Evolutionary conservation across 148 eudicot genomes (phyloP).

Genomic region (Heliamphora exappendiculata): DNA sequence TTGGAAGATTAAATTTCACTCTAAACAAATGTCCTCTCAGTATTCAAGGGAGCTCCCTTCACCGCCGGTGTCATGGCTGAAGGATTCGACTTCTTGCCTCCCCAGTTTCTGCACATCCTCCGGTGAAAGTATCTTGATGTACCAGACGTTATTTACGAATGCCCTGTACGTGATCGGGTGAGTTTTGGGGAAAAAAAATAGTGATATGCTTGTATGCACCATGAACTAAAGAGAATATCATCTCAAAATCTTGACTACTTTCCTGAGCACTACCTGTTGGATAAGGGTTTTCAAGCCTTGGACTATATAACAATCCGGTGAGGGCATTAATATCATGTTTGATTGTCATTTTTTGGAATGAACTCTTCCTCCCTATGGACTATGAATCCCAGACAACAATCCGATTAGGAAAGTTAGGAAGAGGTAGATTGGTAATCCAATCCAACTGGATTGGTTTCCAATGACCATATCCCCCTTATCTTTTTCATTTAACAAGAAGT

Average conservation of each 20-base stretch:
- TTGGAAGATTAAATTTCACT: background rate
- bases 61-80: constrained; percentile 20
- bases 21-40: constrained; percentile 14
- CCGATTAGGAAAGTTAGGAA: too few relatives aligned
- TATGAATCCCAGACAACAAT: too few relatives aligned
- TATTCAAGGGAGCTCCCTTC: constrained; percentile 45
- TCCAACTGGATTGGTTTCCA: too few relatives aligned
- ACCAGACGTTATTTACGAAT: constrained; percentile 94
- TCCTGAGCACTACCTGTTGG: background rate
- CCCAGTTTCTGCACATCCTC: constrained; percentile 82
- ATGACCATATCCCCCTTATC: too few relatives aligned
- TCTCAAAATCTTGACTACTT: background rate
- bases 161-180: constrained; percentile 42
- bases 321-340: too few relatives aligned
- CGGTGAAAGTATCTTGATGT: constrained; percentile 96
- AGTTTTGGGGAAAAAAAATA: background rate
- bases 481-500: too few relatives aligned
- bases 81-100: constrained; percentile 50
- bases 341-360: too few relatives aligned
- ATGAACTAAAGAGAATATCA: background rate
- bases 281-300: too few relatives aligned
- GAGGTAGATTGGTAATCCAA: too few relatives aligned
- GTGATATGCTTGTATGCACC: background rate
- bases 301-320: too few relatives aligned
- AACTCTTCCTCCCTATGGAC: too few relatives aligned